Conservation (phyloP, 208 protist genomes). For the Leishmania tarentolae region DNA sequence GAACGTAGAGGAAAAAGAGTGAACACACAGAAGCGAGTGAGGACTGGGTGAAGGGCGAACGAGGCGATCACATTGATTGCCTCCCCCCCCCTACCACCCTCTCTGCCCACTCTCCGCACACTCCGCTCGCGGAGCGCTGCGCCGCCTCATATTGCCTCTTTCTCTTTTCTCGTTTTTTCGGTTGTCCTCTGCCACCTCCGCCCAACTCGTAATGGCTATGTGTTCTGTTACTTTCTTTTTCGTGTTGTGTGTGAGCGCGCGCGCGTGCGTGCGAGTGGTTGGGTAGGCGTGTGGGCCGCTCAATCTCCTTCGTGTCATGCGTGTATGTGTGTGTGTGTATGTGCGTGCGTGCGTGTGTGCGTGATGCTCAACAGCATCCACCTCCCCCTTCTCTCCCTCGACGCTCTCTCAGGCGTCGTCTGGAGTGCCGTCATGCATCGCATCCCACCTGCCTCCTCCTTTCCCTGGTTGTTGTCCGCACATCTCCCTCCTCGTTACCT, state of each 20-base stretch:
- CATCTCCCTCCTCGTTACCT: background rate
- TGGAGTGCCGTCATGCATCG: background rate
- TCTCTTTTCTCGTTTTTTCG: background rate
- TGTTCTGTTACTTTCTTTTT: conserved; percentile 1
- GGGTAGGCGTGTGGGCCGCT: background rate
- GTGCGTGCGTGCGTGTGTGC: background rate
- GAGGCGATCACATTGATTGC: background rate
- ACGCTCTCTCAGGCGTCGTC: background rate
- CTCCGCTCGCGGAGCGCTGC: background rate
- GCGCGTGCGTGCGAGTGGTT: background rate
- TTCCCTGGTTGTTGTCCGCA: background rate
- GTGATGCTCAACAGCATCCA: conserved; percentile 3
- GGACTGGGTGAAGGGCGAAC: background rate
- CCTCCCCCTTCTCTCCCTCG: background rate
- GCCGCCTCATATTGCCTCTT: background rate
- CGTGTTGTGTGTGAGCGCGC: background rate
- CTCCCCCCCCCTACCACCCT: background rate
- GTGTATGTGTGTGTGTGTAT: background rate
- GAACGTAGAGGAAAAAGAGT: too few species aligned
- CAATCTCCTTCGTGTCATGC: background rate
- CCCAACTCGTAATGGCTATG: conserved; percentile 20
- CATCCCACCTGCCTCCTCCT: background rate
- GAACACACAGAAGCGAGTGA: background rate
- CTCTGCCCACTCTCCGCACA: background rate
- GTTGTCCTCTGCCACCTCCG: conserved; percentile 5